A percentile compares a stretch with the other conserved stretches of the same genome.
These are phyloP conservation scores for Metschnikowia anglica DNA, from an alignment of 805 yeast genomes.

Conservation along the genomic window DNA sequence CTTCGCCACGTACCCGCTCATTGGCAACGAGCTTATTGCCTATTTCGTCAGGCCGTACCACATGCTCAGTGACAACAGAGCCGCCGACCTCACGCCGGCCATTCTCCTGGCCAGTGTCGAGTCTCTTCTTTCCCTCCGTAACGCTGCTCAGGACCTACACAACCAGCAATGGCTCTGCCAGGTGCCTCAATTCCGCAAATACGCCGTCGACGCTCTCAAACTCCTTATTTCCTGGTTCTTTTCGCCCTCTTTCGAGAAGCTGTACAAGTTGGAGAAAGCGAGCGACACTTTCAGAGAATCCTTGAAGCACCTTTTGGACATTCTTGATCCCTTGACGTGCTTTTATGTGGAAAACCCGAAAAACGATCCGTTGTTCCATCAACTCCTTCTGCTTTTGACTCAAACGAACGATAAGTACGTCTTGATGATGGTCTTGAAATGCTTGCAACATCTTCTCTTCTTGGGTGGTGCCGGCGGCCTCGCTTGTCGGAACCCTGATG, in stretches of 20 bases:
- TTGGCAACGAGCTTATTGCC: constrained; percentile 43
- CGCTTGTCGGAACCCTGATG: constrained; percentile 12
- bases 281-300: constrained; percentile 53
- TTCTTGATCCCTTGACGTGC: constrained; percentile 80
- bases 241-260: constrained; percentile 6
- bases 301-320: constrained; percentile 67
- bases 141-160: constrained; percentile 77
- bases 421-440: constrained; percentile 67
- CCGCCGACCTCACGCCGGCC: constrained; percentile 19
- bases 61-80: constrained; percentile 9
- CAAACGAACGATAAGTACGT: constrained; percentile 64
- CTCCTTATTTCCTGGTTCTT: constrained; percentile 35
- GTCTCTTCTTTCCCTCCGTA: constrained; percentile 70
- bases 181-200: constrained; percentile 46
- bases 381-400: constrained; percentile 51
- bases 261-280: constrained; percentile 22
- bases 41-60: constrained; percentile 38
- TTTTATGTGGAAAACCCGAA: constrained; percentile 73
- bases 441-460: constrained; percentile 74
- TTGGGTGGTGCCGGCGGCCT: constrained; percentile 26
- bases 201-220: constrained; percentile 46
- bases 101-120: constrained; percentile 33
- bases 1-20: constrained; percentile 42
- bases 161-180: constrained; percentile 77
- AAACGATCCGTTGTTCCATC: constrained; percentile 65